Evolutionary conservation across 495 filamentous ascomycete species (phyloP), one percentile per base, ranked within the genome.

Genomic region (Aspergillus ellipticus): DNA sequence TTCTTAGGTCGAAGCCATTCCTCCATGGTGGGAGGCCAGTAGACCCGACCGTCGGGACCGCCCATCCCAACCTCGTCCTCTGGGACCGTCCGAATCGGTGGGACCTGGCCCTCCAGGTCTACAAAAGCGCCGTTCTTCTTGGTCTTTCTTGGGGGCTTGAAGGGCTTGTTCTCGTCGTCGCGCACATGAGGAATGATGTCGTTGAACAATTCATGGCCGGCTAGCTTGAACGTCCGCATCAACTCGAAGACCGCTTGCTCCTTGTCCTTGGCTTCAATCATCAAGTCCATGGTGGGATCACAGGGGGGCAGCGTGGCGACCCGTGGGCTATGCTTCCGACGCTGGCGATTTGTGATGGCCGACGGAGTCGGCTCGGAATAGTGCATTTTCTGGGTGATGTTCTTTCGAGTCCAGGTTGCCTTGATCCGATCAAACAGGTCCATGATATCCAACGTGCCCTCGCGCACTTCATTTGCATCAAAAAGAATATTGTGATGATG

Each of bases 181-280:
- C 94, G 80, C 13, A 82, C 80, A 68, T 90, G 82, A 0, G 93
- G 92, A 15, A 92, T 74, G 6, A 98, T 74, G 57, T 96, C 89
- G 61, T 86, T 87, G 63, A 94, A 80, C 1, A 72, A 75, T 4
- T 93, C 80, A 66, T 85, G 85, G 2, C 88, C 89, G 0, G 91
- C 88, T 0, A 97, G 78, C 54, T 86, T 90, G 69, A 88, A 96
- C 1, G 76, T 94, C 28, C 86, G 77, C 89, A 96, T 96, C 13
- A 97, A 78, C 58, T 96, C 91, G 63, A 97, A 96, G 0, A 96
- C 92, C 0, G 94, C 92, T 69, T 97, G 94, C 69, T 98, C 94
- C 70, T 97, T 98, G 63, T 96, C 92, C 64, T 97, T 98, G 16
- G 94, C 94, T 74, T 98, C 94, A 55, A 97, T 96, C 94, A 97